Evolutionary conservation across 148 eudicot genomes (phyloP).

Genomic region (Chenopodium quinoa): DNA sequence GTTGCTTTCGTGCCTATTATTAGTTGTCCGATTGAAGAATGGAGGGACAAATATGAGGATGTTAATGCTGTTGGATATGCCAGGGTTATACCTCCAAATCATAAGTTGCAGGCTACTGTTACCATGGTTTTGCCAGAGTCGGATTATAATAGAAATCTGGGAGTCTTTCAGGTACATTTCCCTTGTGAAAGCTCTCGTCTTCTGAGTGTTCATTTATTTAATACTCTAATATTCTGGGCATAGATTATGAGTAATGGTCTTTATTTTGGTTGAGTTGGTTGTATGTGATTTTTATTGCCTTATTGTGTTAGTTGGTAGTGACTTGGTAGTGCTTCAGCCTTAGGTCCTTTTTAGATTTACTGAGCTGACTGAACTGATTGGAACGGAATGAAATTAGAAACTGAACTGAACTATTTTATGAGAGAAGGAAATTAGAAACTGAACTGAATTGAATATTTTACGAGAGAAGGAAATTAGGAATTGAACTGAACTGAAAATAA

Average conservation of each 20-base stretch:
- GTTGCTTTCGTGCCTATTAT: constrained; percentile 54
- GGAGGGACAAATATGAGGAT: constrained; percentile 32
- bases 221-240: constrained; percentile 2
- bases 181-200: constrained; percentile 4
- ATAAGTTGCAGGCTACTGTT: constrained; percentile 67
- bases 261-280: background rate
- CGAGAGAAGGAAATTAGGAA: too few species aligned
- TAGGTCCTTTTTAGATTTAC: too few species aligned
- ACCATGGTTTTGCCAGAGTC: constrained; percentile 76
- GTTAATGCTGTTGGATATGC: constrained; percentile 22
- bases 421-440: too few species aligned
- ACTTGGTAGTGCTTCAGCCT: too few species aligned
- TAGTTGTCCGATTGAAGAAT: constrained; percentile 32
- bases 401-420: too few species aligned
- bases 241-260: background rate
- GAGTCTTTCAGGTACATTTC: constrained; percentile 75
- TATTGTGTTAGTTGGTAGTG: too few species aligned
- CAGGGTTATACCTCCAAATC: constrained; percentile 55
- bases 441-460: too few species aligned
- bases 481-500: too few species aligned
- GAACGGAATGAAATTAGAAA: too few species aligned
- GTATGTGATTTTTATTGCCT: background rate
- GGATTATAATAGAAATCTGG: constrained; percentile 78
- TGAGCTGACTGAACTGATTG: too few species aligned
- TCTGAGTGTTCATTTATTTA: background rate